Conservation (phyloP, 768 basidiomycete genomes). For the Bullera alba region DNA sequence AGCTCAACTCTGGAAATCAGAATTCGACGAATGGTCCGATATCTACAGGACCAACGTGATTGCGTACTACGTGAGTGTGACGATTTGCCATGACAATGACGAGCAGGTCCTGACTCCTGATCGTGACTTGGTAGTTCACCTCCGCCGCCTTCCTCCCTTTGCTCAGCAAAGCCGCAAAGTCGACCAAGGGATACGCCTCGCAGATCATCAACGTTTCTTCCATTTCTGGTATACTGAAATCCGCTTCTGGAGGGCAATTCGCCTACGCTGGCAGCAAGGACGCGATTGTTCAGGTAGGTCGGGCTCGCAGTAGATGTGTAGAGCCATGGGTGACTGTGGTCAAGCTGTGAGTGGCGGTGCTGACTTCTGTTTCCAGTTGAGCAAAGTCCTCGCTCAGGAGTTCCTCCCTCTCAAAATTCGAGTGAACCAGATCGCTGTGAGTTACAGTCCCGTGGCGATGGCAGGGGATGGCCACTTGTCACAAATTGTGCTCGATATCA, state of each 20-base stretch:
- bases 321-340: too few species aligned
- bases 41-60: slow-evolving; percentile 23
- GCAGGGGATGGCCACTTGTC: neutral
- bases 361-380: slow-evolving; percentile 12
- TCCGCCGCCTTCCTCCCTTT: slow-evolving; percentile 36
- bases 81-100: neutral
- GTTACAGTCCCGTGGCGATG: neutral
- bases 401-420: slow-evolving; percentile 27
- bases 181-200: slow-evolving; percentile 25
- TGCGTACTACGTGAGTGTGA: slow-evolving; percentile 20
- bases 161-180: slow-evolving; percentile 17
- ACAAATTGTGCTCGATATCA: neutral
- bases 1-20: slow-evolving; percentile 21
- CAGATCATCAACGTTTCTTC: slow-evolving; percentile 34
- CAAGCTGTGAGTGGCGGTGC: neutral
- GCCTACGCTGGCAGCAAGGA: slow-evolving; percentile 34
- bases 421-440: slow-evolving; percentile 35
- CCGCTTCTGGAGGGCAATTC: slow-evolving; percentile 29
- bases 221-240: slow-evolving; percentile 30
- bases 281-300: slow-evolving; percentile 21
- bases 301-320: neutral
- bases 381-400: slow-evolving; percentile 30
- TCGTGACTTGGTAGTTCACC: slow-evolving; percentile 14
- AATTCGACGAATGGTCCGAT: slow-evolving; percentile 23
- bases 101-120: neutral